These are phyloP conservation scores for Acanthamoeba castellanii DNA, from an alignment of 208 protist genomes.

Conservation along the genomic window DNA sequence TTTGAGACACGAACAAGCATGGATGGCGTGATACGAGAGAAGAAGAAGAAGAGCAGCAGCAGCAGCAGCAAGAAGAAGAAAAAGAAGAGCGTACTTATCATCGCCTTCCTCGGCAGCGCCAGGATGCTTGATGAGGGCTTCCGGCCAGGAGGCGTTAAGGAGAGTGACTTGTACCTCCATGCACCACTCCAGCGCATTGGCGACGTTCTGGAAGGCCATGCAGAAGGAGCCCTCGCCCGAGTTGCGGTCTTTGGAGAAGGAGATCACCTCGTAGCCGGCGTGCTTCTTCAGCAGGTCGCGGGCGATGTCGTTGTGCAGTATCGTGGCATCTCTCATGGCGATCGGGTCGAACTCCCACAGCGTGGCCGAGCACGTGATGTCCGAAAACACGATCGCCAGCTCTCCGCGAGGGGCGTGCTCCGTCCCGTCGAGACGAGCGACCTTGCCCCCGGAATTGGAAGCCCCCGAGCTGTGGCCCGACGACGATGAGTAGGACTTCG, in stretches of 20 bases:
- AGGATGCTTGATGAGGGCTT: background rate
- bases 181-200: background rate
- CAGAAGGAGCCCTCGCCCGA: constrained; percentile 36
- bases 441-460: no score
- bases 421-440: background rate
- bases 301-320: background rate
- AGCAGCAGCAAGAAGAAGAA: no score
- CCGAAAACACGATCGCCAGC: constrained; percentile 14
- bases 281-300: background rate
- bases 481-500: background rate
- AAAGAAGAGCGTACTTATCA: no score
- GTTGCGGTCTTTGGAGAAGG: background rate
- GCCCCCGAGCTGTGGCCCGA: background rate
- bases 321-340: constrained; percentile 9
- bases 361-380: background rate
- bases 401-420: background rate
- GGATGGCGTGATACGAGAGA: background rate
- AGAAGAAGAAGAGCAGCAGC: no score
- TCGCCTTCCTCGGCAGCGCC: constrained; percentile 8
- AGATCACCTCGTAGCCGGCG: background rate
- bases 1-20: background rate
- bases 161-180: background rate
- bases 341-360: background rate
- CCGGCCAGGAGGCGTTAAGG: background rate
- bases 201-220: background rate